phyloP scores from a whole-genome alignment of 306 rosid genomes.

The Ochetophila trinervis region DNA sequence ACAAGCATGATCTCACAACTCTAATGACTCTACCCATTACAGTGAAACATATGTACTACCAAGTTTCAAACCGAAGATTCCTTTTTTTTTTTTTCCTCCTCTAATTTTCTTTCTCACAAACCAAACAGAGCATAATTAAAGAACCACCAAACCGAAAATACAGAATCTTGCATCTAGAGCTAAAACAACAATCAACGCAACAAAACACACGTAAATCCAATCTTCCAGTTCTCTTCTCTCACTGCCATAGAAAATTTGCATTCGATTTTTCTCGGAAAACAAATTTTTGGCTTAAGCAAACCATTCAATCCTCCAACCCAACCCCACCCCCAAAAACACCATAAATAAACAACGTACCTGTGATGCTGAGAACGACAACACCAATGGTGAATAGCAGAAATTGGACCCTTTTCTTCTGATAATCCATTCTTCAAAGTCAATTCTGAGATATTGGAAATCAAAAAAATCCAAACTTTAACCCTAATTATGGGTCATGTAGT shows the following conservation, averaged over 20 bases:
- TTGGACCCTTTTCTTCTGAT: constrained; percentile 51
- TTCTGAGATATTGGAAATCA: not conserved
- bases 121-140: too few relatives aligned
- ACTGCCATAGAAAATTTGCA: not conserved
- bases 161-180: constrained; percentile 4
- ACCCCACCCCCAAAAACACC: not conserved
- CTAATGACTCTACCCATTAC: not conserved
- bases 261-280: not conserved
- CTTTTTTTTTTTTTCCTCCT: not conserved
- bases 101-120: too few relatives aligned
- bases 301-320: not conserved
- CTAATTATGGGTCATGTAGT: not conserved
- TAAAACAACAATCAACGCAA: not conserved
- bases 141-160: not conserved
- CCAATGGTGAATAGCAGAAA: constrained; percentile 37
- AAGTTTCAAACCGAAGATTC: not conserved
- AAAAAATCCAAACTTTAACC: constrained; percentile 16
- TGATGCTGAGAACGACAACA: constrained; percentile 61
- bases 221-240: not conserved
- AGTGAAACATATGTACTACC: not conserved
- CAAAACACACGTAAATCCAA: not conserved
- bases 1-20: not conserved
- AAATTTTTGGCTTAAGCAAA: not conserved
- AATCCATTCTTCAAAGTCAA: constrained; percentile 45
- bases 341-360: constrained; percentile 40